Conservation (phyloP, 345 rosid genomes). For the Camelina hispida region DNA sequence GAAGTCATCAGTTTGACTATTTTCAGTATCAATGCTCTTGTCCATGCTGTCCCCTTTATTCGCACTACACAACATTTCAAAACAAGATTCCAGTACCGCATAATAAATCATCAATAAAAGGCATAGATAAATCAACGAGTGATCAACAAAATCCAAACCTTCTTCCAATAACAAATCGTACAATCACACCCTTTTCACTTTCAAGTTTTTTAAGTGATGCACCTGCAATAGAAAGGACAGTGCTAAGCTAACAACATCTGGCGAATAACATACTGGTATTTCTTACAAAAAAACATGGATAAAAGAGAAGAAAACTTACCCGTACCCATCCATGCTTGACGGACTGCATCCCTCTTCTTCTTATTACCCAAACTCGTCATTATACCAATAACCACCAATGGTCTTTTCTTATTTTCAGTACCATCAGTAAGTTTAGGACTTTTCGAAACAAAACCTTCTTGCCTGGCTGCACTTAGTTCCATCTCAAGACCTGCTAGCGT, state of each 20-base stretch:
- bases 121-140: conserved; percentile 17
- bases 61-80: conserved; percentile 53
- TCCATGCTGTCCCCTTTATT: conserved; percentile 69
- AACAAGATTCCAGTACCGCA: neutral
- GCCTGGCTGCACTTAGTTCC: conserved; percentile 67
- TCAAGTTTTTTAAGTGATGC: conserved; percentile 61
- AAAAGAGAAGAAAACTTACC: conserved; percentile 47
- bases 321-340: conserved; percentile 94
- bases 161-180: conserved; percentile 89
- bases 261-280: conserved; percentile 12
- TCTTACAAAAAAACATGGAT: conserved; percentile 9
- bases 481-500: conserved; percentile 68
- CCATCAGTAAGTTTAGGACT: conserved; percentile 41
- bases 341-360: conserved; percentile 81
- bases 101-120: neutral
- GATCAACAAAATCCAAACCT: conserved; percentile 55
- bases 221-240: conserved; percentile 46
- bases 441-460: conserved; percentile 69
- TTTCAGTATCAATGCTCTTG: conserved; percentile 65
- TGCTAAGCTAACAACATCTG: conserved; percentile 17
- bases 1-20: conserved; percentile 67
- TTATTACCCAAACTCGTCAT: conserved; percentile 72
- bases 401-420: conserved; percentile 55
- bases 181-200: conserved; percentile 73
- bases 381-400: conserved; percentile 74